A percentile compares a stretch with the other conserved stretches of the same genome.
Conservation (phyloP, 2,329 filamentous ascomycete species). For the Aureobasidium subglaciale region DNA sequence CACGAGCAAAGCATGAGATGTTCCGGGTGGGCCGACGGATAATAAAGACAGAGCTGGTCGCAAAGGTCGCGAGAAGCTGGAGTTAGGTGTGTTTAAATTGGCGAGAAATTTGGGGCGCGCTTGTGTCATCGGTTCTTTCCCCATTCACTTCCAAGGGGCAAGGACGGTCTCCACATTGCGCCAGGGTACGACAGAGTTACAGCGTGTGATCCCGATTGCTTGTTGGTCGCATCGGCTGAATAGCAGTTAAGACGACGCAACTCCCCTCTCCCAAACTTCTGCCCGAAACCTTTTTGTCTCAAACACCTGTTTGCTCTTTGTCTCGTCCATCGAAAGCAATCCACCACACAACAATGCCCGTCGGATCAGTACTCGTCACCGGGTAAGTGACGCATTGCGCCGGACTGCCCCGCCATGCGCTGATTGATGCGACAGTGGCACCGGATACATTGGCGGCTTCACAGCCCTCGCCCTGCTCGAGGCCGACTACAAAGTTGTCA, state of each 20-base stretch:
- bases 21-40: conserved; percentile 4
- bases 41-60: too few relatives aligned
- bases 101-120: conserved; percentile 1
- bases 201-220: not conserved
- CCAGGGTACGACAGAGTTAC: conserved; percentile 1
- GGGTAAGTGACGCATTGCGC: conserved; percentile 55
- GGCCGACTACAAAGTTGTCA: conserved; percentile 92
- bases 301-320: conserved; percentile 1
- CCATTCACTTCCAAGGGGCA: conserved; percentile 8
- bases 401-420: conserved; percentile 13
- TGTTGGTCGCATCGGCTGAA: conserved; percentile 4
- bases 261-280: not conserved
- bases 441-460: conserved; percentile 98
- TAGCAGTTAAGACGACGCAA: not conserved
- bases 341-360: conserved; percentile 50
- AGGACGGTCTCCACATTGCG: not conserved
- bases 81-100: not conserved
- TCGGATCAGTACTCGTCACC: conserved; percentile 84
- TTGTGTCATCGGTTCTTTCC: conserved; percentile 8
- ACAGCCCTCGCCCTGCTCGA: conserved; percentile 86
- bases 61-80: too few relatives aligned
- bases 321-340: not conserved
- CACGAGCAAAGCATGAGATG: conserved; percentile 1
- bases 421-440: conserved; percentile 58
- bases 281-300: not conserved